Evolutionary conservation across 805 yeast species (phyloP).

Genomic region (Yamadazyma sp.): DNA sequence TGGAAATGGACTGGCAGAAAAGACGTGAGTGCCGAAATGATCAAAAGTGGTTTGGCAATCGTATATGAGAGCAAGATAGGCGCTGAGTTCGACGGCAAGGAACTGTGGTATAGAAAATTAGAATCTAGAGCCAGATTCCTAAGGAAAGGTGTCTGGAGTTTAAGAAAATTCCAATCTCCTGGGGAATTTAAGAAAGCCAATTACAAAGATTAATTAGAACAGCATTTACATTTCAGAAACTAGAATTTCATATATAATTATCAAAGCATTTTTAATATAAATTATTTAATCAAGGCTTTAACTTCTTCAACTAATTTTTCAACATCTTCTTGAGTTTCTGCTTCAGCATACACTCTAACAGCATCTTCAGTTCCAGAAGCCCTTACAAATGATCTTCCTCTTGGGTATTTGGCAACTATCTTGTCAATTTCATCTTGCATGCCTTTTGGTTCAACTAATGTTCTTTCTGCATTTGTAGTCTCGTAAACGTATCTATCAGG

Average conservation of each 20-base stretch:
- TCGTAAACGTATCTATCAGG: slow-evolving; percentile 74
- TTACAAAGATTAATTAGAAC: slow-evolving; percentile 4
- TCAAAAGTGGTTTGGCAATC: slow-evolving; percentile 76
- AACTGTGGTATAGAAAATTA: slow-evolving; percentile 51
- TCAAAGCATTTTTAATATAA: neutral
- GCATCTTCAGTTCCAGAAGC: slow-evolving; percentile 99
- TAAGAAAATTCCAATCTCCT: slow-evolving; percentile 59
- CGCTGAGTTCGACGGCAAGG: slow-evolving; percentile 84
- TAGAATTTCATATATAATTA: neutral
- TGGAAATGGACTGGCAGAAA: slow-evolving; percentile 55
- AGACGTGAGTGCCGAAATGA: slow-evolving; percentile 87
- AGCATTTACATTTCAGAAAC: neutral
- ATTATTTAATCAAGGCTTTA: slow-evolving; percentile 6
- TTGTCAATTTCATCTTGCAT: slow-evolving; percentile 72
- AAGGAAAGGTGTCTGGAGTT: slow-evolving; percentile 69
- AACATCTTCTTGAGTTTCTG: slow-evolving; percentile 41
- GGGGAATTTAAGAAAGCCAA: slow-evolving; percentile 67
- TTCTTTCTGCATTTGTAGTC: slow-evolving; percentile 90
- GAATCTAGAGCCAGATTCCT: slow-evolving; percentile 59
- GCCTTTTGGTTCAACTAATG: slow-evolving; percentile 71
- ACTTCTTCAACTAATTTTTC: slow-evolving; percentile 23
- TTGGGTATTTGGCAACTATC: slow-evolving; percentile 49
- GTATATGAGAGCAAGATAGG: slow-evolving; percentile 81
- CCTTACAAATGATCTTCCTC: slow-evolving; percentile 88
- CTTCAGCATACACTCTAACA: slow-evolving; percentile 93